Percentiles rank a stretch among this genome's conserved stretches.
phyloP scores from a whole-genome alignment of 2,329 filamentous ascomycete species.

The Epichloe uncinata region DNA sequence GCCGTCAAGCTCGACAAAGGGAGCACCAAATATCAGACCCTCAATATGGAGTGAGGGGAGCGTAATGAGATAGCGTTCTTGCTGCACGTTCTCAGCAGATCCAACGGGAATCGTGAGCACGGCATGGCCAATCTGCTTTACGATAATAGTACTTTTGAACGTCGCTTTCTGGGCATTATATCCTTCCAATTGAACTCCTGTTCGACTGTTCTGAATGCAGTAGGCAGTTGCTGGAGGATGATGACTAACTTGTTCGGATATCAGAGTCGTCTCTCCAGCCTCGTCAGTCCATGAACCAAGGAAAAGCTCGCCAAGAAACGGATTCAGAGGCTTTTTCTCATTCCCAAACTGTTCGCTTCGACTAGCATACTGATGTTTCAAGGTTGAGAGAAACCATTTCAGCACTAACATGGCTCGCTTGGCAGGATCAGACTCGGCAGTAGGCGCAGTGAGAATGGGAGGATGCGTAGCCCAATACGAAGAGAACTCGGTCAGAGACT shows the following conservation, averaged over 20 bases:
- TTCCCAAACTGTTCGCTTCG: conserved; percentile 70
- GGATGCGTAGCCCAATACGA: conserved; percentile 76
- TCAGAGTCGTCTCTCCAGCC: conserved; percentile 67
- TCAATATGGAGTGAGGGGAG: conserved; percentile 88
- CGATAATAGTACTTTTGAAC: conserved; percentile 84
- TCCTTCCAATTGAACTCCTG: conserved; percentile 67
- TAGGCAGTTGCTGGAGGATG: conserved; percentile 94
- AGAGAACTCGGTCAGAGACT: conserved; percentile 68
- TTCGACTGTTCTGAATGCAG: conserved; percentile 73
- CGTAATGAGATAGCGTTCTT: conserved; percentile 77
- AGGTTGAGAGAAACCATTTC: conserved; percentile 88
- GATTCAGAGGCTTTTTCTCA: conserved; percentile 96
- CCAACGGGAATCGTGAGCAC: conserved; percentile 55
- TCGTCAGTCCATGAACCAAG: conserved; percentile 80
- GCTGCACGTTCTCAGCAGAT: conserved; percentile 18
- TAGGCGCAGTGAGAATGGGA: conserved; percentile 65
- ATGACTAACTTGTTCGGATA: conserved; percentile 91
- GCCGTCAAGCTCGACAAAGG: conserved; percentile 84
- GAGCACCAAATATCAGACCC: conserved; percentile 71
- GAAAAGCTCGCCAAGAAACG: conserved; percentile 91
- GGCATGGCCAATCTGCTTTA: conserved; percentile 90
- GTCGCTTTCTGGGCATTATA: conserved; percentile 96
- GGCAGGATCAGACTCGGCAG: conserved; percentile 62
- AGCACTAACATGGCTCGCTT: conserved; percentile 79
- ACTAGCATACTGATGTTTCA: conserved; percentile 72